Conservation (phyloP, 768 basidiomycete species). For the Kwoniella bestiolae region DNA sequence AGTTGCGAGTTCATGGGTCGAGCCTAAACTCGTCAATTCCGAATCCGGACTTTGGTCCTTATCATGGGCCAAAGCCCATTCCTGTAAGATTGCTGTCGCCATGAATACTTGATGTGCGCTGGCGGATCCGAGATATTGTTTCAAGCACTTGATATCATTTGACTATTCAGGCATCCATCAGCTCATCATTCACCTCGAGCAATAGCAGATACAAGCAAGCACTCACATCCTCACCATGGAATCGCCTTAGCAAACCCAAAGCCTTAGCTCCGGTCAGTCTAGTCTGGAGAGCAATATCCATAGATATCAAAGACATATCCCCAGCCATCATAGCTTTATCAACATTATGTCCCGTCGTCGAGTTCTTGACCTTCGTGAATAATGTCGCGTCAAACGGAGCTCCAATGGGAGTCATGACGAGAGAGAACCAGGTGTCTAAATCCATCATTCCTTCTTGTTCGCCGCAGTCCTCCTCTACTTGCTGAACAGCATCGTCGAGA, state of each 20-base stretch:
- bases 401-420: conserved; percentile 88
- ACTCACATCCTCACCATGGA: conserved; percentile 56
- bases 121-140: conserved; percentile 79
- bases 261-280: conserved; percentile 78
- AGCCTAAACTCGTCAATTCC: conserved; percentile 62
- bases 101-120: conserved; percentile 91
- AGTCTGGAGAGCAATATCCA: conserved; percentile 77
- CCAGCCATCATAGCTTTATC: conserved; percentile 94
- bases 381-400: conserved; percentile 69
- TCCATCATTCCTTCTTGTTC: not conserved
- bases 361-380: conserved; percentile 65
- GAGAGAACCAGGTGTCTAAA: conserved; percentile 74
- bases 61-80: conserved; percentile 72
- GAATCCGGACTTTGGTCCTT: conserved; percentile 29
- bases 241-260: conserved; percentile 61
- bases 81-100: conserved; percentile 81
- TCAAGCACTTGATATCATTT: conserved; percentile 72
- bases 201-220: not conserved
- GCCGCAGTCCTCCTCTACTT: conserved; percentile 59
- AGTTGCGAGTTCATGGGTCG: conserved; percentile 58
- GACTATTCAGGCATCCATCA: conserved; percentile 20
- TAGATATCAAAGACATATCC: conserved; percentile 78
- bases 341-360: conserved; percentile 72
- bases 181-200: not conserved
- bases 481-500: conserved; percentile 74